Evolutionary conservation across 2,329 filamentous ascomycete genomes (phyloP).

Genomic region (Aurifilum marmelostoma): DNA sequence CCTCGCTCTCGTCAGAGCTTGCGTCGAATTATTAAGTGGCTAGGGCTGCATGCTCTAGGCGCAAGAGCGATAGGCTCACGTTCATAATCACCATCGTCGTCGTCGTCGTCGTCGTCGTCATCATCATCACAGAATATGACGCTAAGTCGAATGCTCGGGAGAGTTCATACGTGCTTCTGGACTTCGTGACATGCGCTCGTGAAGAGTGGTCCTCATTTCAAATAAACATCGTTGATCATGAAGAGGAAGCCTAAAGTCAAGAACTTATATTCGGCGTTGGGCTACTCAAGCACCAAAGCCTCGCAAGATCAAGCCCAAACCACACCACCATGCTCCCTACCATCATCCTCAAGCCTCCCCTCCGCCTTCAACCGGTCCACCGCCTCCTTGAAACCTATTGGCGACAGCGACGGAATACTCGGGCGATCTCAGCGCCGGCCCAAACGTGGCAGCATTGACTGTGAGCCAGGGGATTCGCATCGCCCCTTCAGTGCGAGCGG

Average conservation of each 20-base stretch:
- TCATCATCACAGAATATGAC: no score
- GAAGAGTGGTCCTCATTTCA: no score
- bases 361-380: conserved; percentile 2
- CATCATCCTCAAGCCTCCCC: conserved; percentile 1
- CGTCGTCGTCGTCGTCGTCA: no score
- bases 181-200: no score
- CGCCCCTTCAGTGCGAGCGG: background rate
- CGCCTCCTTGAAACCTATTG: background rate
- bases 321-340: background rate
- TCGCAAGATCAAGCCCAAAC: background rate
- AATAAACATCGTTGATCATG: no score
- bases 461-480: background rate
- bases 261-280: background rate
- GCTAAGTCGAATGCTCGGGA: no score
- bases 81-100: no score
- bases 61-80: background rate
- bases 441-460: background rate
- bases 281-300: no score
- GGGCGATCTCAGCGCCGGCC: background rate
- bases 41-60: background rate
- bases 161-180: no score
- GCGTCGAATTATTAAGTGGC: no score
- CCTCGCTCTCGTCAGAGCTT: no score
- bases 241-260: no score
- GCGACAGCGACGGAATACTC: background rate